Conservation (phyloP, 2,329 filamentous ascomycete genomes). For the Aciculosporium take region DNA sequence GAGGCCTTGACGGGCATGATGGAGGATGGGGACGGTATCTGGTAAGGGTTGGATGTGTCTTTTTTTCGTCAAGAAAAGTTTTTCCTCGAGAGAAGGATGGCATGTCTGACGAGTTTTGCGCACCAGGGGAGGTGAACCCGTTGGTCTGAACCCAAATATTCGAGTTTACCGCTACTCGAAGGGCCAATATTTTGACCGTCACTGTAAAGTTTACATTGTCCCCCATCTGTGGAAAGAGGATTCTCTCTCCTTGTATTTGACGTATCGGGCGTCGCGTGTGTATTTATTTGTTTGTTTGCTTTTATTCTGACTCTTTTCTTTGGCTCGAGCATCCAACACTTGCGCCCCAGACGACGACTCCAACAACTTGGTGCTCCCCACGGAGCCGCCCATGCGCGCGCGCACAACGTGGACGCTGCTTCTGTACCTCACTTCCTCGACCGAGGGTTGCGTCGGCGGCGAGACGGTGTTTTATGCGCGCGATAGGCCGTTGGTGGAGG, state of each 20-base stretch:
- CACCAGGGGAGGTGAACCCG: conserved; percentile 64
- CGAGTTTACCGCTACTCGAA: conserved; percentile 75
- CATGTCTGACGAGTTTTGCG: neutral
- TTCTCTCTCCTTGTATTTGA: too few relatives aligned
- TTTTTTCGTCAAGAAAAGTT: too few relatives aligned
- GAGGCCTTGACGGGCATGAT: conserved; percentile 33
- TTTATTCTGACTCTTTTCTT: neutral
- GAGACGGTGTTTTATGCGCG: conserved; percentile 87
- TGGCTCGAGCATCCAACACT: neutral
- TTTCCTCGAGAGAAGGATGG: neutral
- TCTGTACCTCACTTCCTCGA: conserved; percentile 66
- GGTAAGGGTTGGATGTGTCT: conserved; percentile 23
- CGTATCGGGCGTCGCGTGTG: too few relatives aligned
- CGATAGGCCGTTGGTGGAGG: conserved; percentile 37
- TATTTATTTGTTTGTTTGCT: too few relatives aligned
- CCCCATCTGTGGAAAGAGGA: too few relatives aligned
- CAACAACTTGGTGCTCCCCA: conserved; percentile 50
- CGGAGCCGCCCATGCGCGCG: conserved; percentile 16
- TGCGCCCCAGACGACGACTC: conserved; percentile 64
- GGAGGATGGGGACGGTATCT: conserved; percentile 23
- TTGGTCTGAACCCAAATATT: conserved; percentile 83
- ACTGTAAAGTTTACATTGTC: conserved; percentile 49
- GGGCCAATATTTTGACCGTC: conserved; percentile 83
- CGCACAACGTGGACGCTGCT: conserved; percentile 81
- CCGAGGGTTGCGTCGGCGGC: conserved; percentile 65